Percentiles rank a stretch among this genome's conserved stretches.
Evolutionary conservation across 352 stramenopile genomes (phyloP).

Genomic region (Phytophthora quininea): DNA sequence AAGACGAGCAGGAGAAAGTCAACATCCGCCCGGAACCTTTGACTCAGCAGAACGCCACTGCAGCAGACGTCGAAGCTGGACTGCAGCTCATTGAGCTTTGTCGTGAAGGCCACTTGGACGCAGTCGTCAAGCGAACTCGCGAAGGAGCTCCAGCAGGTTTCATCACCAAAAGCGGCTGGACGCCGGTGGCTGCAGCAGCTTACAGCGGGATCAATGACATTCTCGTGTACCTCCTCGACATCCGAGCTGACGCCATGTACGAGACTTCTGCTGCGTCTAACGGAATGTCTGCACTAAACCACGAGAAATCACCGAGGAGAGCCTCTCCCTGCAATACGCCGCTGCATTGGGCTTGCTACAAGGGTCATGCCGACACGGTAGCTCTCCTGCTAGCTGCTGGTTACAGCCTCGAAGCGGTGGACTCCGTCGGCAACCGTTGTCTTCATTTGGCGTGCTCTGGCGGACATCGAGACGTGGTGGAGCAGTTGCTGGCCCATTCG

Average conservation of each 20-base stretch:
- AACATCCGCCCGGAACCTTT: slow-evolving; percentile 62
- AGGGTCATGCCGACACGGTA: slow-evolving; percentile 71
- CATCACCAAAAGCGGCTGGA: slow-evolving; percentile 82
- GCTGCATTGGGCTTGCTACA: slow-evolving; percentile 89
- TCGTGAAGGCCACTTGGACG: slow-evolving; percentile 46
- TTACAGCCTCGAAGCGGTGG: slow-evolving; percentile 68
- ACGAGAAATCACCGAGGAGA: slow-evolving; percentile 4
- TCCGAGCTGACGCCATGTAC: slow-evolving; percentile 79
- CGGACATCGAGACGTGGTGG: slow-evolving; percentile 66
- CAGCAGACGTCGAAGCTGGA: slow-evolving; percentile 58
- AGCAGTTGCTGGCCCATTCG: slow-evolving; percentile 75
- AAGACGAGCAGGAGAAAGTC: slow-evolving; percentile 49
- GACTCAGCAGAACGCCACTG: slow-evolving; percentile 55
- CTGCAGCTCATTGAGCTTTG: slow-evolving; percentile 69
- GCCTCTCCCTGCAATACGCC: slow-evolving; percentile 59
- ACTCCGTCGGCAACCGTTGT: slow-evolving; percentile 74
- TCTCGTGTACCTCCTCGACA: slow-evolving; percentile 70
- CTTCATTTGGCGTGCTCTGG: slow-evolving; percentile 78
- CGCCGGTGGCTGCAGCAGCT: slow-evolving; percentile 65
- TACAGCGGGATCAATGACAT: slow-evolving; percentile 71
- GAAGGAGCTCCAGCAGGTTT: slow-evolving; percentile 67
- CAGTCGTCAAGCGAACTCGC: slow-evolving; percentile 45
- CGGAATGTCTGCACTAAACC: slow-evolving; percentile 7
- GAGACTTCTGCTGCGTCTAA: slow-evolving; percentile 37
- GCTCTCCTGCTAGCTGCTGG: slow-evolving; percentile 68